phyloP scores from a whole-genome alignment of 2,329 filamentous ascomycete genomes.

The Xylariaceae sp. region DNA sequence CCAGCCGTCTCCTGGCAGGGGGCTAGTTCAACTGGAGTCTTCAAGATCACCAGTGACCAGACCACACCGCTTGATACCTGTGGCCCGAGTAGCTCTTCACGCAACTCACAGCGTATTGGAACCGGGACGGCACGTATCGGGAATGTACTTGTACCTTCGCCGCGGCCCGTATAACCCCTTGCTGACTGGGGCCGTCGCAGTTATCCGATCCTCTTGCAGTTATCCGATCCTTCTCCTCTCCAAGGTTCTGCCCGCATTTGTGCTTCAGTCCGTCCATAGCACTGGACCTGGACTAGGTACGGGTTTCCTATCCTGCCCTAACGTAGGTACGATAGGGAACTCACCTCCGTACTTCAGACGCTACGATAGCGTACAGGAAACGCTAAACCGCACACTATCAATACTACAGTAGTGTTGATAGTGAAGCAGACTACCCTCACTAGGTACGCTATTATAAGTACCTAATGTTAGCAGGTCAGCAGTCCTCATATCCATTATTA shows the following conservation, averaged over 20 bases:
- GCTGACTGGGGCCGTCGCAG: conserved; percentile 9
- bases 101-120: conserved; percentile 15
- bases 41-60: conserved; percentile 17
- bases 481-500: conserved; percentile 1
- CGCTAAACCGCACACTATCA: neutral
- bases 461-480: neutral
- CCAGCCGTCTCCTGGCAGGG: conserved; percentile 21
- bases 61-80: conserved; percentile 29
- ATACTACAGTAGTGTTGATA: neutral
- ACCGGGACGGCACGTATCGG: conserved; percentile 21
- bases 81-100: conserved; percentile 19
- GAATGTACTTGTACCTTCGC: neutral
- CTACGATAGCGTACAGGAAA: neutral
- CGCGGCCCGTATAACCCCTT: neutral
- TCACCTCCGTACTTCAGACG: neutral
- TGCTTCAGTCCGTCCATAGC: neutral
- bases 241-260: conserved; percentile 19
- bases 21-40: neutral
- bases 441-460: neutral
- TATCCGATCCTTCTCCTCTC: neutral
- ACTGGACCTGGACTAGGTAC: neutral
- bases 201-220: neutral
- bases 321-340: neutral
- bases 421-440: neutral
- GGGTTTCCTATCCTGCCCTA: conserved; percentile 9